Evolutionary conservation across 2,329 filamentous ascomycete genomes (phyloP), one percentile per base, ranked within the genome.

Genomic region (Fusarium palustre): DNA sequence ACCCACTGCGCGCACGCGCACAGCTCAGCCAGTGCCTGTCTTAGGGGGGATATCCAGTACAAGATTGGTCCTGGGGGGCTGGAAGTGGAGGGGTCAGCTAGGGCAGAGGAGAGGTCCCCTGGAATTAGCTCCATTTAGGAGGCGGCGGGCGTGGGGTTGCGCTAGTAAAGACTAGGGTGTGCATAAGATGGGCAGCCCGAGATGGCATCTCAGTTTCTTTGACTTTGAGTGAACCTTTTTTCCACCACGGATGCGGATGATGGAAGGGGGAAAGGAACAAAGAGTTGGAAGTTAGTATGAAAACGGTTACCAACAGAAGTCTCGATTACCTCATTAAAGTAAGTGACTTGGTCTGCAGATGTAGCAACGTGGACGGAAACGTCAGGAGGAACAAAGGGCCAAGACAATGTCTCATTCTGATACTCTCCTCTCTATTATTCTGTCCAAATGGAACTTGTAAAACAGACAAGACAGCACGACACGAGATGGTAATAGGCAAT

Each of bases 71-170:
- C 36, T 53, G 25, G 49, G 48, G 31, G 24, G 18, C 15, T 31
- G 53, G 13, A 16, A 49, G 53, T 48, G 48, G 52, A 54, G 59
- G 58, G 58, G 52, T 48, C 48, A 43, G 34, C 50, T 65, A 65
- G 41, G 60, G 60, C 62, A 65, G 54, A 46, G 30, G 53, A 64
- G n/a, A 50, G 31, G 60, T 64, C 62, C 62, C 62, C 60, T 65
- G 62, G 60, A 65, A 65, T 59, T 65, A 65, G 53, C 53, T 55
- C 43, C 43, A n/a, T 64, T 49, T 62, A 30, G 49, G 33, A 39
- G 41, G 24, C 41, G 28, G 53, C 22, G 38, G 45, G 36, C 53
- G 53, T 30, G 56, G 34, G 34, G 48, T 52, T 52, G 48, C 13
- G n/a, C 48, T 52, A 52, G 48, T 39, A 52, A 38, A 5, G 18